A percentile compares a stretch with the other conserved stretches of the same genome.
phyloP scores from a whole-genome alignment of 2,329 filamentous ascomycete genomes.

The Botrytis aclada region DNA sequence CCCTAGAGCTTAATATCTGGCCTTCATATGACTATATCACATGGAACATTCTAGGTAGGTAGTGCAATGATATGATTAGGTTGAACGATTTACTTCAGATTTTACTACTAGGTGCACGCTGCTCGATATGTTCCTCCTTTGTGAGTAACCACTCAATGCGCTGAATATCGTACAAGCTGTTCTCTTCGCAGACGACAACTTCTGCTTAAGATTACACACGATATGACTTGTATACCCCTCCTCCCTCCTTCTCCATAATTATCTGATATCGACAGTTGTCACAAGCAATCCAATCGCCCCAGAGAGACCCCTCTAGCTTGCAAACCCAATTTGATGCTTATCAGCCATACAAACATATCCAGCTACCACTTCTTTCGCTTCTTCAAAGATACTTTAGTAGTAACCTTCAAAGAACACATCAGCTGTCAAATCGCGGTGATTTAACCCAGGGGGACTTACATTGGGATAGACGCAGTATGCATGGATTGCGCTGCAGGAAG shows the following conservation, averaged over 20 bases:
- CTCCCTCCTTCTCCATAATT: background rate
- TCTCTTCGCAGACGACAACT: background rate
- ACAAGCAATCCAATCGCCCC: background rate
- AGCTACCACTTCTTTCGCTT: background rate
- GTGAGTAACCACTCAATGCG: background rate
- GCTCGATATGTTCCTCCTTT: background rate
- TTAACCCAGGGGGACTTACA: background rate
- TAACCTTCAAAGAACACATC: background rate
- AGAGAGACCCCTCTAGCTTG: background rate
- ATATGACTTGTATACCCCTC: background rate
- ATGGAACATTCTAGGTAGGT: background rate
- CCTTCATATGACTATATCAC: background rate
- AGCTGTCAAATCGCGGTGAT: background rate
- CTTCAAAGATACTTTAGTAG: background rate
- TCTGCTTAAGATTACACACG: background rate
- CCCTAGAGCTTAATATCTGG: background rate
- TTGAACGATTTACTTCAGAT: background rate
- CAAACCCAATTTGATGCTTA: background rate
- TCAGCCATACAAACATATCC: background rate
- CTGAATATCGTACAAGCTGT: background rate
- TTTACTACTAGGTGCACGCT: background rate
- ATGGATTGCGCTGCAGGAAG: background rate
- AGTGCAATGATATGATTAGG: background rate
- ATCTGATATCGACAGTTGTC: background rate
- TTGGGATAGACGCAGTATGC: slow-evolving; percentile 3